Conservation (phyloP, 768 basidiomycete species). For the Russula lepida region DNA sequence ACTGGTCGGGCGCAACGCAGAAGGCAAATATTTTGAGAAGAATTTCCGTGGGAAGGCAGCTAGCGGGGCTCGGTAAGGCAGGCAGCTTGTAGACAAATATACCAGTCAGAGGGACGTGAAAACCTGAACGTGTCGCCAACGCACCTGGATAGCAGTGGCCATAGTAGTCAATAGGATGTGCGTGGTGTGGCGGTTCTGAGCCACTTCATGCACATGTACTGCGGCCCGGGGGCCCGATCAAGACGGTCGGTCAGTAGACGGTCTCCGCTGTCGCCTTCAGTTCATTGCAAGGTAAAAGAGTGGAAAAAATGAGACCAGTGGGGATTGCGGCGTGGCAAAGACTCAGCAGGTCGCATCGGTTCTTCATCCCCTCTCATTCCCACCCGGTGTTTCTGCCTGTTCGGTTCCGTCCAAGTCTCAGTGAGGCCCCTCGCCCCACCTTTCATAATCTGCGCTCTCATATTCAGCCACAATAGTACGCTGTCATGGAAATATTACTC, state of each 20-base stretch:
- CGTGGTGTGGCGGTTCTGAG: background rate
- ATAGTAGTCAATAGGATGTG: background rate
- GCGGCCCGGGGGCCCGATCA: constrained; percentile 2
- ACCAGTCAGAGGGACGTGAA: background rate
- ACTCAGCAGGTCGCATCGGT: constrained; percentile 1
- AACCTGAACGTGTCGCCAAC: background rate
- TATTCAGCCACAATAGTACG: constrained; percentile 16
- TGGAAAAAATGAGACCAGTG: background rate
- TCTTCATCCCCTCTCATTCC: background rate
- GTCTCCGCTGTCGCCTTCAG: no score
- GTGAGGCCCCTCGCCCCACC: background rate
- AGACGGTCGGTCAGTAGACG: no score
- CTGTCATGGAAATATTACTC: constrained; percentile 46
- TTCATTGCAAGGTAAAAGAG: background rate
- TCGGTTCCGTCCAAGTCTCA: constrained; percentile 1
- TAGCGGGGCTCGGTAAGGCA: background rate
- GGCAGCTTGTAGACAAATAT: background rate
- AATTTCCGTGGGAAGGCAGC: constrained; percentile 19
- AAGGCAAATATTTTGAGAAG: constrained; percentile 20
- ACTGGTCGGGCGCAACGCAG: constrained; percentile 14
- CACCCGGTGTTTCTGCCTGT: background rate
- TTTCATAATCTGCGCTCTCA: background rate
- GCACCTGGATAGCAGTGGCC: constrained; percentile 7
- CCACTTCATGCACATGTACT: background rate
- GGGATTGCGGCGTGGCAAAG: background rate